phyloP scores from a whole-genome alignment of 805 yeast species.

The Hanseniaspora occidentalis region DNA sequence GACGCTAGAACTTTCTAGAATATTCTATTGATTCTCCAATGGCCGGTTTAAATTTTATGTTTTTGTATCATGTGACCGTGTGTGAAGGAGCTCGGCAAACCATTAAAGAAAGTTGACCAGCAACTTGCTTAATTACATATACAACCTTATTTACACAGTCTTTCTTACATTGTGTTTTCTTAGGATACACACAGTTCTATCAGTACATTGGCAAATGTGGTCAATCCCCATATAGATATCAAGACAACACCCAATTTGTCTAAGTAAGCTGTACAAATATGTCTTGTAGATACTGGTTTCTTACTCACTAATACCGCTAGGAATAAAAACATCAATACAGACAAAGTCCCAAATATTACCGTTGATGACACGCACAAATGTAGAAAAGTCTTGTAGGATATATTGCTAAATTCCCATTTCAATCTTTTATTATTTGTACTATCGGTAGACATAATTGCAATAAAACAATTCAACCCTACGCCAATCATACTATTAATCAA shows the following conservation, averaged over 20 bases:
- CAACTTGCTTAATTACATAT: too few relatives aligned
- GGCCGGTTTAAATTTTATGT: not conserved
- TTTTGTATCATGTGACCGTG: not conserved
- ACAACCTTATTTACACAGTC: too few relatives aligned
- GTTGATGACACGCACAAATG: slow-evolving; percentile 19
- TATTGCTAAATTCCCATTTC: slow-evolving; percentile 9
- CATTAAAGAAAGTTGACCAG: too few relatives aligned
- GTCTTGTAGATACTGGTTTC: not conserved
- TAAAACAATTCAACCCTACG: slow-evolving; percentile 63
- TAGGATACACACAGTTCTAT: not conserved
- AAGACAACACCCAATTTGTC: too few relatives aligned
- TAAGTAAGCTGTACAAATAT: slow-evolving; percentile 1
- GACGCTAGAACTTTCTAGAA: not conserved
- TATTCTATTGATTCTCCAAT: not conserved
- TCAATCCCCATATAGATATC: too few relatives aligned
- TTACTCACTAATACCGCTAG: not conserved
- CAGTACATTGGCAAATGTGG: too few relatives aligned
- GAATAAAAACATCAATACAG: not conserved
- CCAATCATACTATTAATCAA: slow-evolving; percentile 69
- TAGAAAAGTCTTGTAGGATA: slow-evolving; percentile 7
- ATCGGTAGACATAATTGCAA: slow-evolving; percentile 23
- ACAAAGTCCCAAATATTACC: slow-evolving; percentile 8
- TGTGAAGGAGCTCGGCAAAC: not conserved
- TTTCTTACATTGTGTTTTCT: not conserved
- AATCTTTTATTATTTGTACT: not conserved